Percentiles rank a stretch among this genome's conserved stretches.
Conservation (phyloP, 2,329 filamentous ascomycete species). For the Colletotrichum tabaci region DNA sequence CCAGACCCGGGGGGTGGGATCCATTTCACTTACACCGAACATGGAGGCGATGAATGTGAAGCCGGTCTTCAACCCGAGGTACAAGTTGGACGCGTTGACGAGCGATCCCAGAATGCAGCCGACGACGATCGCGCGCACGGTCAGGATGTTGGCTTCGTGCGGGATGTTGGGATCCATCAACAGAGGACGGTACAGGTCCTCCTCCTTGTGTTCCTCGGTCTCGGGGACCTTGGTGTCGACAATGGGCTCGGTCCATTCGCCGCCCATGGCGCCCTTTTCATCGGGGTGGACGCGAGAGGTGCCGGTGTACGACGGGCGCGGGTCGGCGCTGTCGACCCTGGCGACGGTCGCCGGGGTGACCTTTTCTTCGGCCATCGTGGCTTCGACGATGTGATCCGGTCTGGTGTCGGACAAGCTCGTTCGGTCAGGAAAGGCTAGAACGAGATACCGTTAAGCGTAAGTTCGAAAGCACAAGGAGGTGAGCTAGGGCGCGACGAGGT, state of each 20-base stretch:
- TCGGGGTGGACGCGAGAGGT: constrained; percentile 28
- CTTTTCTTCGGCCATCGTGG: constrained; percentile 30
- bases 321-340: constrained; percentile 23
- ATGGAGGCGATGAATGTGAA: constrained; percentile 65
- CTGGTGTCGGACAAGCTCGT: background rate
- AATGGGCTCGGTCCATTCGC: constrained; percentile 42
- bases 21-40: constrained; percentile 50
- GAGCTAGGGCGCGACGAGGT: background rate
- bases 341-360: constrained; percentile 4
- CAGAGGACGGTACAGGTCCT: constrained; percentile 59
- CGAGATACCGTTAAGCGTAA: background rate
- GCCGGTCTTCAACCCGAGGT: constrained; percentile 69
- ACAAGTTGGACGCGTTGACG: constrained; percentile 75
- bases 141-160: constrained; percentile 66
- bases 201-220: constrained; percentile 49
- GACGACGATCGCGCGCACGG: constrained; percentile 68
- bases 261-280: constrained; percentile 40
- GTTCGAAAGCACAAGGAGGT: background rate
- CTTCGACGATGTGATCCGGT: background rate
- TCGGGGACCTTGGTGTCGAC: constrained; percentile 47
- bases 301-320: constrained; percentile 27
- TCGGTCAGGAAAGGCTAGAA: background rate
- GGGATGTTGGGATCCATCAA: constrained; percentile 53
- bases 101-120: constrained; percentile 71
- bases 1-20: rapidly evolving